Base-by-base conservation (phyloP, 1,284 basidiomycete species). In the Cryptococcus hybrid region DNA sequence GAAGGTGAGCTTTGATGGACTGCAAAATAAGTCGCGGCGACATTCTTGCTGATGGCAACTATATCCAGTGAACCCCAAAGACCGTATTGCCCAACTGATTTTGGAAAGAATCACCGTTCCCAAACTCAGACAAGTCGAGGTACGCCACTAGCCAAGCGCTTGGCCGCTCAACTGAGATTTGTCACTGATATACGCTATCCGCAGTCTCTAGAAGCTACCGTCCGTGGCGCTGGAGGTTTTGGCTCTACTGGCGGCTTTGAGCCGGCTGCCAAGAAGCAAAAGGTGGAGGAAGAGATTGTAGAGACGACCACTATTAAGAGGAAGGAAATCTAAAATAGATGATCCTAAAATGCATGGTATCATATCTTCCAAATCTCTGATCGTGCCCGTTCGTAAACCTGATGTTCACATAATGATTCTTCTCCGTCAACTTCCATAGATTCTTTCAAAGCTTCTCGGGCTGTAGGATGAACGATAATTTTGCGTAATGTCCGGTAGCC, bases 41-140 rank as follows among this genome's bases (percentile, higher is more conserved):
- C 51, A 37, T 47, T 8, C 3, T 42, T 8, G 51, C 38, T 15
- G 13, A 42, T 3, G 7, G 15, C 47, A 47, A n/a, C 53, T 47
- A 7, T 12, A 3, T 47, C 9, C 65, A 95, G 93, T 98, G 57
- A 82, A 88, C 65, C 86, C 89, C 71, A 93, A 94, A 9, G 95
- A 99, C 72, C 86, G 96, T 12, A 82, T 99, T 64, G 95, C 96
- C 1, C 95, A 99, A 73, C 82, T 99, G 40, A 90, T 99, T 64
- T 82, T 98, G 52, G 95, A 99, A 74, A 86, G 84, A 62, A 95
- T 97, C 65, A 85, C 87, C 58, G 94, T 87, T 3, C 92, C 94
- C 0, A 87, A 88, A 6, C 83, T 96, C 11, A 73, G 87, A 40
- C 92, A 94, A 77, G 93, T 98, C 12, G 80, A 90, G 60, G 90